A percentile compares a stretch with the other conserved stretches of the same genome.
Conservation (phyloP, 176 grass and related monocot species). For the Metroxylon sagu region DNA sequence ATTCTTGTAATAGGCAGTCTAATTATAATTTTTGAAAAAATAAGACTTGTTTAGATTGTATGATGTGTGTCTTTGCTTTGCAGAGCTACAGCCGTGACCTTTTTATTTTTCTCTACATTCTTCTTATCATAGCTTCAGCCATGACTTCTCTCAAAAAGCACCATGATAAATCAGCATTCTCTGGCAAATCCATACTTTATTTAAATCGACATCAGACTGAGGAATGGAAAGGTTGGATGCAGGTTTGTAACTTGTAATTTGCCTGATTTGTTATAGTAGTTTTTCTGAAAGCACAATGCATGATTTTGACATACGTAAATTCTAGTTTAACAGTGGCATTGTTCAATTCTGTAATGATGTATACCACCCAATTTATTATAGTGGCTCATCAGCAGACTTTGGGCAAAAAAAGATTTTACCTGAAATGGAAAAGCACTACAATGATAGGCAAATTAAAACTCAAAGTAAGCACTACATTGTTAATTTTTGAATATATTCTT, state of each 20-base stretch:
- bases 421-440: too few relatives aligned
- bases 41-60: too few relatives aligned
- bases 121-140: slow-evolving; percentile 17
- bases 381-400: too few relatives aligned
- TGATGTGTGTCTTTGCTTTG: slow-evolving; percentile 1
- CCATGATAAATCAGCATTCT: slow-evolving; percentile 19
- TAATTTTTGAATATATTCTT: too few relatives aligned
- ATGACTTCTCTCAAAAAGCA: slow-evolving; percentile 26
- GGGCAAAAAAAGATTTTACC: too few relatives aligned
- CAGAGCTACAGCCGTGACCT: slow-evolving; percentile 23
- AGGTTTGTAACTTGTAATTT: slow-evolving; percentile 14
- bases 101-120: slow-evolving; percentile 22
- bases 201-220: slow-evolving; percentile 25
- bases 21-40: too few relatives aligned
- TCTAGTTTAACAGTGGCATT: not conserved
- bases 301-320: not conserved
- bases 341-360: too few relatives aligned
- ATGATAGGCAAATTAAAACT: too few relatives aligned
- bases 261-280: not conserved
- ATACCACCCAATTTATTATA: too few relatives aligned
- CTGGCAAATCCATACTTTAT: slow-evolving; percentile 21
- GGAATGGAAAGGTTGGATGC: slow-evolving; percentile 26
- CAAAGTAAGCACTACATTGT: too few relatives aligned
- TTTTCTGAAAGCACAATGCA: not conserved
- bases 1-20: too few relatives aligned